Evolutionary conservation across 1,284 basidiomycete genomes (phyloP), one percentile per base, ranked within the genome.

Genomic region (Irpex lacteus): DNA sequence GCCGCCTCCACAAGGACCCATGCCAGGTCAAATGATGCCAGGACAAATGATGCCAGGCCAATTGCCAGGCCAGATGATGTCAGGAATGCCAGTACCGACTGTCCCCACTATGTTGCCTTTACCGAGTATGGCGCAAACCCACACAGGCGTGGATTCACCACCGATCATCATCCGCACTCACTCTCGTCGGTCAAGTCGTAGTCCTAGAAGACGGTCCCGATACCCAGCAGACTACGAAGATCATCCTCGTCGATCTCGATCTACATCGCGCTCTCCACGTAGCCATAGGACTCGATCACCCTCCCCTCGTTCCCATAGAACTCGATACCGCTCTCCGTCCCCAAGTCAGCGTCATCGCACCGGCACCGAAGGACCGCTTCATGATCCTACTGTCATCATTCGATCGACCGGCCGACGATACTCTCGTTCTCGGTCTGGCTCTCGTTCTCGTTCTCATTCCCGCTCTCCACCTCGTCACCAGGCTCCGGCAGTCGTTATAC

Each of bases 391-490:
- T 7, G 34, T 26, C 34, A 36, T 56, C 11, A 11, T 56, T 11
- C 26, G 54, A 18, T 34, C 34, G 26, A 26, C 26, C 26, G 26
- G 26, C 13, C 32, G 50, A 37, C 15, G 9, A 36, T 50, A 49
- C 13, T 37, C 60, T 7, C 53, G 32, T 3, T 34, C 11, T 4
- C n/a, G 37, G 13, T 61, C 60, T 7, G 49, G 44, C 11, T 52
- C 44, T 15, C 26, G 50, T 21, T 54, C 60, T 57, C 62, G 65
- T 57, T 61, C 64, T 61, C 58, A 67, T 9, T 66, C 67, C 19
- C 63, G 59, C 19, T 71, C 69, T 34, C 67, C 69, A 34, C 32
- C 40, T 54, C 62, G 52, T 57, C 38, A 55, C 40, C 40, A 44
- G 15, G 40, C 8, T 19, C 18, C 11, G 15, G 36, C 19, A 11